phyloP scores from a whole-genome alignment of 306 rosid genomes.

The Fragaria ananassa region DNA sequence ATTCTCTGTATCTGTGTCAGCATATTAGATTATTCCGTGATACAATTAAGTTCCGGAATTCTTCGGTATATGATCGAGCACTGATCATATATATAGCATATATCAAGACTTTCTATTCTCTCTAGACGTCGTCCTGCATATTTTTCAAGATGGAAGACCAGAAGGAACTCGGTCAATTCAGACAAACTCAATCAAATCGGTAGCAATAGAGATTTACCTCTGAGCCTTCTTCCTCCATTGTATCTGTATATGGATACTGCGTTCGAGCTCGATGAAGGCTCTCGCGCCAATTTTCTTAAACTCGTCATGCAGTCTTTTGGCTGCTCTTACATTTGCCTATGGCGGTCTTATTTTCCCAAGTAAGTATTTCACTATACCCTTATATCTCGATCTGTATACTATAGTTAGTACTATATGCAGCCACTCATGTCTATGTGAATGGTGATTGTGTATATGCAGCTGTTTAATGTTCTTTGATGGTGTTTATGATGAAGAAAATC shows the following conservation, averaged over 20 bases:
- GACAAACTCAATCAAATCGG: neutral
- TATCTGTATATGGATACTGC: conserved; percentile 44
- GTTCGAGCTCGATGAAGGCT: conserved; percentile 44
- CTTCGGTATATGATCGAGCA: neutral
- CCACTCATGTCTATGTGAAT: neutral
- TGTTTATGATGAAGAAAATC: conserved; percentile 46
- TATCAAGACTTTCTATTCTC: neutral
- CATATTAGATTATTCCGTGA: neutral
- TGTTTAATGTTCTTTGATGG: conserved; percentile 64
- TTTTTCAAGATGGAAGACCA: conserved; percentile 8
- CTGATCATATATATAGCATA: neutral
- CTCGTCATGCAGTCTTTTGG: conserved; percentile 45
- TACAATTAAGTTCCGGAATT: neutral
- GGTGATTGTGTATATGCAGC: conserved; percentile 28
- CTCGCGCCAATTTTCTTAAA: conserved; percentile 43
- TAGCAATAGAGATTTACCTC: neutral
- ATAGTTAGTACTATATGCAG: neutral
- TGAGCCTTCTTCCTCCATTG: neutral
- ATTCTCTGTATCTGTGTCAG: neutral
- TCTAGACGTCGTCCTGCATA: neutral
- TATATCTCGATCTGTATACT: neutral
- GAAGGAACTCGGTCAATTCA: neutral
- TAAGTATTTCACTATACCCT: conserved; percentile 15
- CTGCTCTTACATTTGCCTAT: conserved; percentile 72
- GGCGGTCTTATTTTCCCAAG: conserved; percentile 59